A percentile compares a stretch with the other conserved stretches of the same genome.
phyloP scores from a whole-genome alignment of 2,329 filamentous ascomycete species.

The Fusarium sp. region DNA sequence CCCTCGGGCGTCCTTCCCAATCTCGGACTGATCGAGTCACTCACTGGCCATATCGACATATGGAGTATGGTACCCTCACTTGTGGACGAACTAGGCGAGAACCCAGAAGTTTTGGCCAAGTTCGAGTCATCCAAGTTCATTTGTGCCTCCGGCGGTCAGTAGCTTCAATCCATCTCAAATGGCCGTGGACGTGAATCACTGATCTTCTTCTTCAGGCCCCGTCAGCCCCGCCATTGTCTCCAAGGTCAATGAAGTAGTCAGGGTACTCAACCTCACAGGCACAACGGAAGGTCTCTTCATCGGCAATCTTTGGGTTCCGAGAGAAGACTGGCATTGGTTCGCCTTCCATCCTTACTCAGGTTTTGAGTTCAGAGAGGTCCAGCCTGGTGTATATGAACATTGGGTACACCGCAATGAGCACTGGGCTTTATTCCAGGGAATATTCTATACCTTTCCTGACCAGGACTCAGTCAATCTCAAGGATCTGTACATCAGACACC shows the following conservation, averaged over 20 bases:
- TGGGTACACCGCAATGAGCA: slow-evolving; percentile 47
- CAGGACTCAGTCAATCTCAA: slow-evolving; percentile 43
- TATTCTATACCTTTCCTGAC: slow-evolving; percentile 47
- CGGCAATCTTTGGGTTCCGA: slow-evolving; percentile 41
- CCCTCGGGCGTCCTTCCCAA: slow-evolving; percentile 49
- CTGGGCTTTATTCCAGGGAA: slow-evolving; percentile 16
- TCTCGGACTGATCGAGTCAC: slow-evolving; percentile 46
- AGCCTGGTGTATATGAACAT: slow-evolving; percentile 45
- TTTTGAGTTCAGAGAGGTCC: slow-evolving; percentile 47
- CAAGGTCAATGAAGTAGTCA: slow-evolving; percentile 46
- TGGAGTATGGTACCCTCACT: slow-evolving; percentile 52
- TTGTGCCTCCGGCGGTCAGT: slow-evolving; percentile 40
- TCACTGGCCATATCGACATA: slow-evolving; percentile 50
- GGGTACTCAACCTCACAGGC: slow-evolving; percentile 48
- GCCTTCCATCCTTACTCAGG: slow-evolving; percentile 47
- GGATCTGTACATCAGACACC: slow-evolving; percentile 44
- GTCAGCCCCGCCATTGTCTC: slow-evolving; percentile 41
- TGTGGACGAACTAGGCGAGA: slow-evolving; percentile 47
- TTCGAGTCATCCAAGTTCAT: slow-evolving; percentile 47
- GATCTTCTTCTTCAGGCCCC: slow-evolving; percentile 18
- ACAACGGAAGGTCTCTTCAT: slow-evolving; percentile 49
- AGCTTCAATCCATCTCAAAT: no score
- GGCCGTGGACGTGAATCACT: background rate
- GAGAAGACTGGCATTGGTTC: slow-evolving; percentile 47
- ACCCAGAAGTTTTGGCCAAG: slow-evolving; percentile 45